Evolutionary conservation across 73 alveolate species (phyloP).

Genomic region (Blepharisma stoltei): DNA sequence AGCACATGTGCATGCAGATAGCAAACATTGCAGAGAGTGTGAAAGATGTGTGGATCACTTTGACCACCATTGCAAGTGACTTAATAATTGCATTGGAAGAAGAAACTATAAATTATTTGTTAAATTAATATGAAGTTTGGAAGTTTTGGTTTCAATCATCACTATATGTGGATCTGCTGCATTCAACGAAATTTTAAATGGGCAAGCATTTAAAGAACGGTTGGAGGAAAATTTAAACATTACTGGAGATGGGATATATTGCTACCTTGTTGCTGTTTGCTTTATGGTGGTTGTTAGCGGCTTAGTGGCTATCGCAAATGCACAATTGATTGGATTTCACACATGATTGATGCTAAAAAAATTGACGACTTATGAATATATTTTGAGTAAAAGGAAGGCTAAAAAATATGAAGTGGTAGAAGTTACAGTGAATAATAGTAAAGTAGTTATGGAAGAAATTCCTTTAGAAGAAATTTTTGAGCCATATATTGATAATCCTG

Average conservation of each 20-base stretch:
- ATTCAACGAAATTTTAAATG: not conserved
- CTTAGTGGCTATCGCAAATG: not conserved
- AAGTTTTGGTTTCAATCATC: not conserved
- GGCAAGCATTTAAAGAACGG: not conserved
- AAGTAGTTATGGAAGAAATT: constrained; percentile 16
- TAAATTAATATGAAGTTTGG: not conserved
- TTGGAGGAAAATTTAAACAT: not conserved
- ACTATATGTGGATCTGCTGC: not conserved
- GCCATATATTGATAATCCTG: constrained; percentile 20
- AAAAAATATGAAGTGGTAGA: not conserved
- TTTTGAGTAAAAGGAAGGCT: not conserved
- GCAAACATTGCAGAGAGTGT: constrained; percentile 62
- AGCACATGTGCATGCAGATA: constrained; percentile 5
- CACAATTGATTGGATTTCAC: not conserved
- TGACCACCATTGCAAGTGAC: constrained; percentile 78
- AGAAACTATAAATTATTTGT: constrained; percentile 18
- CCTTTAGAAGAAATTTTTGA: constrained; percentile 29
- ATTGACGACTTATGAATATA: constrained; percentile 8
- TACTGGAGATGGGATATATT: not conserved
- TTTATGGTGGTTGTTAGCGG: not conserved
- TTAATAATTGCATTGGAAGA: constrained; percentile 69
- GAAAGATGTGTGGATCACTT: constrained; percentile 56
- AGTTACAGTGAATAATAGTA: not conserved
- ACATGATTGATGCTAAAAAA: not conserved
- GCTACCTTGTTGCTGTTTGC: not conserved